phyloP scores from a whole-genome alignment of 208 protist species.

The Acanthamoeba sp. region DNA sequence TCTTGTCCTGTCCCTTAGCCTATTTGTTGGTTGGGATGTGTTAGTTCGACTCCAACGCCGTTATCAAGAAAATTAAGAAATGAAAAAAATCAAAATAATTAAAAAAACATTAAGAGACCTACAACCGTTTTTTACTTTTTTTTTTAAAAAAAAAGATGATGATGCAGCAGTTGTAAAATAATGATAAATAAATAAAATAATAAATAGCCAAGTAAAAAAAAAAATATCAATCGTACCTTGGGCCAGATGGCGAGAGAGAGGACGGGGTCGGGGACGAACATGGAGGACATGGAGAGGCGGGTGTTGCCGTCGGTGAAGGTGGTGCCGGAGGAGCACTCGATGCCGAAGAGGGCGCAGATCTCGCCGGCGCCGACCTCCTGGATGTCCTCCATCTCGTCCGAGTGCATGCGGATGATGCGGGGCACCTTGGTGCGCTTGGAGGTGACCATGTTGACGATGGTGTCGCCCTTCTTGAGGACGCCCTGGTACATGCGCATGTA shows the following conservation, averaged over 20 bases:
- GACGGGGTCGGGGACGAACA: slow-evolving; percentile 98
- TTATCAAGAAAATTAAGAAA: no score
- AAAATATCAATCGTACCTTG: slow-evolving; percentile 77
- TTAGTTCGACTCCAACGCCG: no score
- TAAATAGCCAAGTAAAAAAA: neutral
- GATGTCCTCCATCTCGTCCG: slow-evolving; percentile 95
- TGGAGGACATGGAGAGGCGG: slow-evolving; percentile 89
- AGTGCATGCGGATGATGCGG: slow-evolving; percentile 98
- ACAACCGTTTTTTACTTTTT: no score
- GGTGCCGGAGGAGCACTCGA: slow-evolving; percentile 98
- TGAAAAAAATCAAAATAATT: no score
- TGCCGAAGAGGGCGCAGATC: slow-evolving; percentile 99
- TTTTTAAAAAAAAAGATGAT: no score
- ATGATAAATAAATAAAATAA: no score
- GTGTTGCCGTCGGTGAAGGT: slow-evolving; percentile 93
- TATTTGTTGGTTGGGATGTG: no score
- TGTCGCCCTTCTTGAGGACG: slow-evolving; percentile 92
- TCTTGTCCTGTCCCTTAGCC: slow-evolving; percentile 93
- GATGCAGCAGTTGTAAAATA: no score
- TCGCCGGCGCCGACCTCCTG: slow-evolving; percentile 93
- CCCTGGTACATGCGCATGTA: slow-evolving; percentile 99
- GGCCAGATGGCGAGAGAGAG: slow-evolving; percentile 96
- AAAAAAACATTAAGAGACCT: no score
- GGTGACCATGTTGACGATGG: slow-evolving; percentile 77
- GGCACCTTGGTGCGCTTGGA: slow-evolving; percentile 91